These are phyloP conservation scores for Bolboschoenoplectus hybrid DNA, from an alignment of 202 grass and related monocot species.

Conservation along the genomic window DNA sequence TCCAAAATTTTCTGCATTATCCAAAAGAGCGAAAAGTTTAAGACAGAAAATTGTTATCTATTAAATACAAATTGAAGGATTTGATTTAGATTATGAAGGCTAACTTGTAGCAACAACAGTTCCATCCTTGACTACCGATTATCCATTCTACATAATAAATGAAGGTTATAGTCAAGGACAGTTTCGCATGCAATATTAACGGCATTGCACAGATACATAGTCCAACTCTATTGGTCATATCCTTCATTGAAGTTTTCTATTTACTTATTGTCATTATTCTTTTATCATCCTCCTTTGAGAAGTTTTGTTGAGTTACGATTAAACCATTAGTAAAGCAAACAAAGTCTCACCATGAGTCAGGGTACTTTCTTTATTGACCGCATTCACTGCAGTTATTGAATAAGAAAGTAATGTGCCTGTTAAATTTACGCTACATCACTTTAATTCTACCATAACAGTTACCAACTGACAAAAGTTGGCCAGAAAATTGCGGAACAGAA, in stretches of 20 bases:
- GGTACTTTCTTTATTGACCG: not conserved
- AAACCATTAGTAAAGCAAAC: not conserved
- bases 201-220: not conserved
- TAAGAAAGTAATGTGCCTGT: not conserved
- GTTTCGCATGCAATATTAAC: constrained; percentile 21
- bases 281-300: constrained; percentile 3
- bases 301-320: not conserved
- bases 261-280: not conserved
- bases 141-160: not conserved
- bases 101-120: not conserved
- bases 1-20: constrained; percentile 67
- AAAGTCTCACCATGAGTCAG: not conserved
- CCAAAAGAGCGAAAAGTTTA: constrained; percentile 24
- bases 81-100: not conserved
- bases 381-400: not conserved
- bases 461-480: not conserved
- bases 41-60: not conserved
- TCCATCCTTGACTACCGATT: not conserved
- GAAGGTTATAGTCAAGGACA: not conserved
- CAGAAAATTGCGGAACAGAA: not conserved
- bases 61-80: not conserved
- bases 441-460: not conserved
- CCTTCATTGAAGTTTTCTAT: not conserved
- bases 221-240: not conserved
- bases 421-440: not conserved